Evolutionary conservation across 176 grass and related monocot species (phyloP).

Genomic region (Pontederia crassipes): DNA sequence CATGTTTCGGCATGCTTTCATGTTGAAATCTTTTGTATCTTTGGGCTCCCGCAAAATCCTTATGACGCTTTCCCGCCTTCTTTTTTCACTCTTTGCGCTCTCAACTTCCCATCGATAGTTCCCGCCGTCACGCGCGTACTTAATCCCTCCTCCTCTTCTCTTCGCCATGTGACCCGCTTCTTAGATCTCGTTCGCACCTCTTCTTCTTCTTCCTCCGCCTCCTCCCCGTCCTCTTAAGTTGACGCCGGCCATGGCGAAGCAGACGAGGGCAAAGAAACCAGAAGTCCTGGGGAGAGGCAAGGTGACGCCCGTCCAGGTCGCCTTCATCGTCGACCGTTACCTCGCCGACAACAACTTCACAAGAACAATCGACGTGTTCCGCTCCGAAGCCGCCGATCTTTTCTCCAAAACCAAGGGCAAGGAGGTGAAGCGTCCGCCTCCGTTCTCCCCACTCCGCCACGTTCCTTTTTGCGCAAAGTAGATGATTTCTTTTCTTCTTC

Average conservation of each 20-base stretch:
- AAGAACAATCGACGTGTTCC: constrained; percentile 50
- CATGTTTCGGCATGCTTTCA: no score
- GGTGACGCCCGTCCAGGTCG: constrained; percentile 60
- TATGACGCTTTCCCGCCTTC: no score
- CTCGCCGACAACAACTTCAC: constrained; percentile 58
- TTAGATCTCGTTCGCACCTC: background rate
- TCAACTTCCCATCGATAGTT: no score
- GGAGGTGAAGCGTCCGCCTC: constrained; percentile 3
- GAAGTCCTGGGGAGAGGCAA: constrained; percentile 29
- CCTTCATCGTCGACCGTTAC: constrained; percentile 87
- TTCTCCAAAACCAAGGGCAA: constrained; percentile 36
- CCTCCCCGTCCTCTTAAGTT: background rate
- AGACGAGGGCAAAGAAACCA: constrained; percentile 16
- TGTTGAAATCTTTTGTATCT: no score
- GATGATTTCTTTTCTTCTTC: background rate
- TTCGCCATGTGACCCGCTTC: background rate
- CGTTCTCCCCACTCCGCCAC: no score
- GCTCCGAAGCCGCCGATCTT: constrained; percentile 48
- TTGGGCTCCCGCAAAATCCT: no score
- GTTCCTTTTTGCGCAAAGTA: background rate
- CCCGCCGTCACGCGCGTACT: no score
- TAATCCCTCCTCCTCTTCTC: background rate
- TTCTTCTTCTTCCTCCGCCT: background rate
- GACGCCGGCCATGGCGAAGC: constrained; percentile 7
- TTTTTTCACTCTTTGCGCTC: no score